Base-by-base conservation (phyloP, 139 green algal species). In the Closterium sp. region DNA sequence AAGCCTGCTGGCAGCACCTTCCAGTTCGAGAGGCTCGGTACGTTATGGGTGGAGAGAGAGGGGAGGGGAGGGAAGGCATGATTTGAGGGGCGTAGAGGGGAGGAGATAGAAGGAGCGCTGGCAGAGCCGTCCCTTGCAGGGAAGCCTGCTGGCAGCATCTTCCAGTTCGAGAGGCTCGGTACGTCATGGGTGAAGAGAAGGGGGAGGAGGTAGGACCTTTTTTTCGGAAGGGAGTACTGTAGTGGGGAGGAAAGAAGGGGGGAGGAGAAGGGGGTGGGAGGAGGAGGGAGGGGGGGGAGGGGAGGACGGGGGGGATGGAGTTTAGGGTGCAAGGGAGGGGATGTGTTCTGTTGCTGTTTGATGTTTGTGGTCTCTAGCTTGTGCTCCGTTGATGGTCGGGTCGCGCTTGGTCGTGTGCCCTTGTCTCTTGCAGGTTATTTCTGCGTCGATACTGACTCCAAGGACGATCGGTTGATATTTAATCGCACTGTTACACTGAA, bases 101-200 rank as follows among this genome's bases (percentile, higher is more conserved):
- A 93, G 32, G 88, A 96, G 9, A 86, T 98, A 4, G 24, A 89
- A 73, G 96, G 96, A 19, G 96, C 95, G 0, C 89, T 96, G 2
- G 94, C 92, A 28, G 92, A 91, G 30, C 92, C 95, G 9, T 11
- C 9, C 7, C 30, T 96, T 5, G 50, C 73, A 22, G 84, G 91
- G 21, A 85, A 89, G 22, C 38, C 90, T 10, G 70, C 89, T 24
- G 91, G 88, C 13, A 42, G 62, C 62, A 96, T 96, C 87, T 99
- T 99, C 95, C 98, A 99, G 96, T 97, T 99, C 90, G 98, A 99
- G 95, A 96, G 98, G 22, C 90, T 99, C 85, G 98, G 91, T 94
- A 32, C 13, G 90, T 91, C 5, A 22, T 27, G 13, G 13, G 10
- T 0, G 4, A 45, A 45, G 38, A 45, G 38, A 9, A 9, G 89